phyloP scores from a whole-genome alignment of 169 alveolate genomes.

The Perkinsus chesapeaki region DNA sequence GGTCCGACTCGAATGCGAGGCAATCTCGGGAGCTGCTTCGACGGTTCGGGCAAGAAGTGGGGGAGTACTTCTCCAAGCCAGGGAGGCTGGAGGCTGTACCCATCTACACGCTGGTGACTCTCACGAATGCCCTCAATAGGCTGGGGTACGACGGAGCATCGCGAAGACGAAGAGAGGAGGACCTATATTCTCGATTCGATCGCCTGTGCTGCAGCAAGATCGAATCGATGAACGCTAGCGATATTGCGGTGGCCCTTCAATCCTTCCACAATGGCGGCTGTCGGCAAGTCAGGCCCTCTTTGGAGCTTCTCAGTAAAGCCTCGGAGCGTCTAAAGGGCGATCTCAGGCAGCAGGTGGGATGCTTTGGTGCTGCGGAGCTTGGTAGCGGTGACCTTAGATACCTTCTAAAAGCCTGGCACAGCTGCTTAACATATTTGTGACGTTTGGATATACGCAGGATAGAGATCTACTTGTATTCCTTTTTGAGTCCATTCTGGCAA shows the following conservation, averaged over 20 bases:
- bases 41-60: background rate
- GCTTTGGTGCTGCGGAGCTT: background rate
- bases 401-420: background rate
- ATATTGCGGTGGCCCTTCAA: background rate
- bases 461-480: background rate
- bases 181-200: background rate
- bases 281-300: background rate
- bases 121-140: background rate
- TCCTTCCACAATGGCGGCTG: background rate
- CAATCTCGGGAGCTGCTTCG: background rate
- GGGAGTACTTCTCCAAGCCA: background rate
- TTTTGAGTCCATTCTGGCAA: background rate
- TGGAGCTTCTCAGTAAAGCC: background rate
- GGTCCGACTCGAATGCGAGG: background rate
- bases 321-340: background rate
- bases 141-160: background rate
- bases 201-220: background rate
- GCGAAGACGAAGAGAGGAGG: background rate
- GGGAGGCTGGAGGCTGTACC: background rate
- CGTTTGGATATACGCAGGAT: background rate
- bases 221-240: background rate
- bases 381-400: background rate
- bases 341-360: background rate
- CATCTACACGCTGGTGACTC: background rate
- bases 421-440: background rate